A percentile compares a stretch with the other conserved stretches of the same genome.
phyloP scores from a whole-genome alignment of 2,329 filamentous ascomycete genomes.

The Lithohypha guttulata region DNA sequence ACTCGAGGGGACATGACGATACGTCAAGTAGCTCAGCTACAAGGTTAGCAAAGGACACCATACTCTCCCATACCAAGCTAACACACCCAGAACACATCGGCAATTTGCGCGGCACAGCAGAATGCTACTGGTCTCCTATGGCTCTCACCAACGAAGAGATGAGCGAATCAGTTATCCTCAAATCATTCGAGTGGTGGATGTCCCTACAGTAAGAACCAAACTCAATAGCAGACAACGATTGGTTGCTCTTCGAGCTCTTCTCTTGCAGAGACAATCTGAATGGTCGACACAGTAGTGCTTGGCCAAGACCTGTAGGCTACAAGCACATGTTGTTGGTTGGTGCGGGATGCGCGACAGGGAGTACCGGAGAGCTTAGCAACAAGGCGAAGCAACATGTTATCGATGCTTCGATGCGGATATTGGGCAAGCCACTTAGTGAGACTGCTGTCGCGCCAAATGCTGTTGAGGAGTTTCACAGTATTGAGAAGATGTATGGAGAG shows the following conservation, averaged over 20 bases:
- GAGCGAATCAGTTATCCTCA: constrained; percentile 9
- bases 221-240: constrained; percentile 6
- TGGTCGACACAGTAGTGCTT: constrained; percentile 6
- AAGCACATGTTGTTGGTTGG: constrained; percentile 11
- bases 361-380: neutral
- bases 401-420: constrained; percentile 2
- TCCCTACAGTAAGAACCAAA: neutral
- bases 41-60: constrained; percentile 8
- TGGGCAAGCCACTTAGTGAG: neutral
- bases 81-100: constrained; percentile 8
- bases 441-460: constrained; percentile 9
- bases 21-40: constrained; percentile 4
- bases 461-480: constrained; percentile 13
- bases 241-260: constrained; percentile 13
- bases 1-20: constrained; percentile 9
- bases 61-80: neutral
- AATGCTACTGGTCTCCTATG: constrained; percentile 10
- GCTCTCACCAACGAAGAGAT: neutral
- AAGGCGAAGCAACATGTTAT: constrained; percentile 7
- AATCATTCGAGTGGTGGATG: constrained; percentile 5
- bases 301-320: constrained; percentile 11
- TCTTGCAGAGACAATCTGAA: constrained; percentile 10
- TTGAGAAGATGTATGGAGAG: constrained; percentile 8
- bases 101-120: constrained; percentile 7
- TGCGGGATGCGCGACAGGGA: constrained; percentile 4